Evolutionary conservation across 805 yeast species (phyloP).

Genomic region (Soucietia sequanensis): DNA sequence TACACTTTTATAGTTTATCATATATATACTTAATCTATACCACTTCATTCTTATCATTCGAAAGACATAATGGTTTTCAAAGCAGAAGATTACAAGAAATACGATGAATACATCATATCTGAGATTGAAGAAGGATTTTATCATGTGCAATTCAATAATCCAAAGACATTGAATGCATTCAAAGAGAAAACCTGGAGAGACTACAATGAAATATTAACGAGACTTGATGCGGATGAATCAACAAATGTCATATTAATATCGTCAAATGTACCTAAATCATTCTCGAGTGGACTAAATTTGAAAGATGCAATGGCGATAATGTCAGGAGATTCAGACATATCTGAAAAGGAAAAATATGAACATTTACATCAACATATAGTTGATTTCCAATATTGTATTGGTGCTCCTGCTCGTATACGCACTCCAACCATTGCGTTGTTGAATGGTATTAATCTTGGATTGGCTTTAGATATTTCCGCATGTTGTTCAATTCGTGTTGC

Average conservation of each 20-base stretch:
- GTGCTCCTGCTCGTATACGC: constrained; percentile 44
- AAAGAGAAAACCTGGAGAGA: constrained; percentile 56
- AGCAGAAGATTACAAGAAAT: constrained; percentile 18
- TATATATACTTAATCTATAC: too few relatives aligned
- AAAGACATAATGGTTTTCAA: constrained; percentile 15
- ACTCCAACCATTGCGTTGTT: constrained; percentile 66
- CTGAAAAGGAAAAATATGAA: constrained; percentile 19
- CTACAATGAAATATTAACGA: constrained; percentile 46
- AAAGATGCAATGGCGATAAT: constrained; percentile 24
- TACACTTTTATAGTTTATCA: too few relatives aligned
- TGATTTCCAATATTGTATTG: constrained; percentile 59
- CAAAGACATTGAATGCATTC: constrained; percentile 59
- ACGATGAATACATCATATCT: constrained; percentile 35
- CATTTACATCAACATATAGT: constrained; percentile 36
- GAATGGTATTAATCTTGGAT: constrained; percentile 65
- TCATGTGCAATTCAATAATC: constrained; percentile 62
- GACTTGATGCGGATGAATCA: constrained; percentile 42
- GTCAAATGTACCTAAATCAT: constrained; percentile 53
- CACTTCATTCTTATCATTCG: neutral
- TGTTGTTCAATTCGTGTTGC: constrained; percentile 59
- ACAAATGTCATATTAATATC: constrained; percentile 55
- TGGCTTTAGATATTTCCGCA: constrained; percentile 66
- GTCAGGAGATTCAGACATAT: constrained; percentile 1
- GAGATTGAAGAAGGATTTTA: constrained; percentile 47
- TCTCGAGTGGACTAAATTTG: constrained; percentile 68